These are phyloP conservation scores for Lecanoromycetidae sp. DNA, from an alignment of 2,329 filamentous ascomycete genomes.

Conservation along the genomic window DNA sequence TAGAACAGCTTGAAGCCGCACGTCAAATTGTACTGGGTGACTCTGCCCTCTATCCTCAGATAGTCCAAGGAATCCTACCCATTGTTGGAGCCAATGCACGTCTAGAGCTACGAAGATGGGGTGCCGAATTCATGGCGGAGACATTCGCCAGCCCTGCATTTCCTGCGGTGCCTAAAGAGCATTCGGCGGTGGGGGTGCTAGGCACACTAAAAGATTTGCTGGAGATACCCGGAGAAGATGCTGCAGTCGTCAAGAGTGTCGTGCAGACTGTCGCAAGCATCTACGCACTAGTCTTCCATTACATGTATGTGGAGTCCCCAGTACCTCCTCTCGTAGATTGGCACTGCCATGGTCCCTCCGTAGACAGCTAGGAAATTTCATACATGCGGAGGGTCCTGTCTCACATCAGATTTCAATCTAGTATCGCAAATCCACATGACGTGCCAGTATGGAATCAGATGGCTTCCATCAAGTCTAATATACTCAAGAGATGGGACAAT, in stretches of 20 bases:
- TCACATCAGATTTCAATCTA: constrained; percentile 30
- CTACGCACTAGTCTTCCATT: constrained; percentile 81
- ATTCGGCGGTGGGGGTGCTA: constrained; percentile 63
- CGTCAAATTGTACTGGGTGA: constrained; percentile 81
- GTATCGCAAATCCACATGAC: constrained; percentile 78
- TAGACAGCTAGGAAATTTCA: neutral
- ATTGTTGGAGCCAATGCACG: constrained; percentile 66
- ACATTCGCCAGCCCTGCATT: constrained; percentile 89
- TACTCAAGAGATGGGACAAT: constrained; percentile 77
- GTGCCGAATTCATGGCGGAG: constrained; percentile 88
- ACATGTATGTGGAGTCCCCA: constrained; percentile 61
- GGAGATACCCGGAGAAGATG: constrained; percentile 62
- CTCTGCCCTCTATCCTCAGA: constrained; percentile 76
- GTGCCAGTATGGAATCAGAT: constrained; percentile 75
- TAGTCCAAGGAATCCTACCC: constrained; percentile 84
- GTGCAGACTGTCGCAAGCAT: constrained; percentile 85
- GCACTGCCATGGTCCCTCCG: constrained; percentile 19
- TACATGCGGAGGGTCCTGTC: neutral
- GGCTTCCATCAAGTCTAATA: constrained; percentile 74
- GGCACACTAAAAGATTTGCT: constrained; percentile 61
- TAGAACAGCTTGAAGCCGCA: constrained; percentile 79
- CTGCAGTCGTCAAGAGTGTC: constrained; percentile 68
- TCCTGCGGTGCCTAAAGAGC: constrained; percentile 64
- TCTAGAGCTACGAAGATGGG: constrained; percentile 85
- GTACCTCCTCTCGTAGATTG: constrained; percentile 11